Evolutionary conservation across 2,329 filamentous ascomycete species (phyloP), one percentile per base, ranked within the genome.

Genomic region (Aspergillus sp.): DNA sequence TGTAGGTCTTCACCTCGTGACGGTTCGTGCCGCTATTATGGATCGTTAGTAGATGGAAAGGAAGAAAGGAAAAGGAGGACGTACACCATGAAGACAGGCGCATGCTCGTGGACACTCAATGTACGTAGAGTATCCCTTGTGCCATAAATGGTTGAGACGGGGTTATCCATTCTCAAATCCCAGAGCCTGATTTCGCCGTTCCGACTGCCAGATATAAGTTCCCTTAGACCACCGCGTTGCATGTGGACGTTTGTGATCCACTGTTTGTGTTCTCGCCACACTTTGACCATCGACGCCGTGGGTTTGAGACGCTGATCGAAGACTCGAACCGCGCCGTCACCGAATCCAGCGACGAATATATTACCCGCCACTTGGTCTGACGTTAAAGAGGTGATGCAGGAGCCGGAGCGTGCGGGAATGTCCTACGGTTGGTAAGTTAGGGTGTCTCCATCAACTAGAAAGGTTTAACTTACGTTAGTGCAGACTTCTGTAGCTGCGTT

Each of bases 311-410:
- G 87, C 63, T 93, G 91, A 73, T 99, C 95, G 71, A 97, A 99
- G 4, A 97, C 92, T 52, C 95, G 86, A 44, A 99, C 88, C 1
- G 92, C 93, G 34, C 95, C 95, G 68, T 99, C 96, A 17, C 95
- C 95, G 68, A 98, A 99, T 3, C 95, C 95, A 41, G 95, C 95
- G 11, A 96, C 90, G 68, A 99, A 97, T 46, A 97, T 87, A 69
- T 97, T 93, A 44, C 95, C 95, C 52, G 96, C 96, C 75, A 99
- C 96, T 80, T 98, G 95, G 74, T 99, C 95, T 15, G 92, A 96
- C 3, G 95, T 98, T 62, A 99, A 79, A 8, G 92, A 96, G 4
- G 95, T 99, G 61, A 99, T 95, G 73, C 93, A 98, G 15, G 92
- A 96, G 34, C 92, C 92, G 0, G 93, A 97, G 34, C 95, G 88